Percentiles rank a stretch among this genome's conserved stretches.
Evolutionary conservation across 306 rosid genomes (phyloP).

Genomic region (Adenanthera pavonina): DNA sequence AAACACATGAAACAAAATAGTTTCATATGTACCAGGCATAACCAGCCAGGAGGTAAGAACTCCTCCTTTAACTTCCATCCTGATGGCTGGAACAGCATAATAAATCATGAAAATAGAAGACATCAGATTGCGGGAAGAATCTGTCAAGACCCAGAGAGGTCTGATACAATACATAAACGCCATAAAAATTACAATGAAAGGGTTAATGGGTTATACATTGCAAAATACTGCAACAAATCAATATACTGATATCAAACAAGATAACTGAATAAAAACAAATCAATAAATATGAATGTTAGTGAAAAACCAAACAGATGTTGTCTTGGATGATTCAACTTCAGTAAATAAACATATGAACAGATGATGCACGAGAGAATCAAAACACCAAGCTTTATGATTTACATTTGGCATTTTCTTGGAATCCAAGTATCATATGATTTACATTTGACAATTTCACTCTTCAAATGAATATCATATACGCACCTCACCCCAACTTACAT

Average conservation of each 20-base stretch:
- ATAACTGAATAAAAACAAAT: not conserved
- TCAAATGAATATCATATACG: constrained; percentile 3
- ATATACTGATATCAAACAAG: not conserved
- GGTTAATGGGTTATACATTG: constrained; percentile 9
- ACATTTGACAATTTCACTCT: not conserved
- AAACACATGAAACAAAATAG: constrained; percentile 29
- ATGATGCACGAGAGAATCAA: constrained; percentile 16
- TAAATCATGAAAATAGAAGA: constrained; percentile 23
- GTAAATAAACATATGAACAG: constrained; percentile 6
- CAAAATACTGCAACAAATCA: not conserved
- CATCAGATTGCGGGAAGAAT: constrained; percentile 24
- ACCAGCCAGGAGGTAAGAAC: constrained; percentile 90
- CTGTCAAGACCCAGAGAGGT: constrained; percentile 23
- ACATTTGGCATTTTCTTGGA: not conserved
- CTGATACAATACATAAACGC: constrained; percentile 10
- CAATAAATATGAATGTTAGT: constrained; percentile 1
- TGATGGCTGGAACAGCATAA: constrained; percentile 74
- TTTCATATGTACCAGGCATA: constrained; percentile 73
- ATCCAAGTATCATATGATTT: not conserved
- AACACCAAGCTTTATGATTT: not conserved
- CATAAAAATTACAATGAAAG: constrained; percentile 21
- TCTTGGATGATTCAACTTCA: constrained; percentile 16
- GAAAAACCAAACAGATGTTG: not conserved
- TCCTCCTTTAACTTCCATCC: constrained; percentile 95
- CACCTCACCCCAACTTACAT: constrained; percentile 8